Base-by-base conservation (phyloP, 2,329 filamentous ascomycete species). In the Diaporthe nobilis region DNA sequence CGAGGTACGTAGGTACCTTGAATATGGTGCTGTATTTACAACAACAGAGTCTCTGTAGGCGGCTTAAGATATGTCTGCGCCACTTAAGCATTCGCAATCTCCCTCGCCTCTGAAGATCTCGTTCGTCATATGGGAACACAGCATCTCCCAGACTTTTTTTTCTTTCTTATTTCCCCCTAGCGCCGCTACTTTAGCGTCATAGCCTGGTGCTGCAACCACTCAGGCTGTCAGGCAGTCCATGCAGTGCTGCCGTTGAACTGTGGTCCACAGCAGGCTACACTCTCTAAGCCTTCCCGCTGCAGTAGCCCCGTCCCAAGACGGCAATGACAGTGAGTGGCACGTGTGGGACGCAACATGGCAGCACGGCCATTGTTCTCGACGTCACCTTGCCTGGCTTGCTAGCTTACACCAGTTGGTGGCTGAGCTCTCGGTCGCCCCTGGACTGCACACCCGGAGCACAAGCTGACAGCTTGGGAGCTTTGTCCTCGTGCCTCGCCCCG, bases 61-160 rank as follows among this genome's bases (percentile, higher is more conserved):
- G 37, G 28, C 58, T 15, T 31, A 3, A 31, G 17, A 44, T 28
- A 28, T 70, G 22, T 39, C 65, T 55, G 49, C 65, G 65, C 65
- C 65, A 70, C 65, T 53, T 34, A 42, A 55, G 65, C 37, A 39
- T 55, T 55, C 49, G 65, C 65, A 70, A 70, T 70, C 47, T 70
- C 65, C 34, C 12, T 55, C 34, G 65, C 49, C 65, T 70, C 65
- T 55, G 65, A 55, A 55, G 31, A 68, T 68, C 63, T 51, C 63
- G 44, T 51, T 68, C 44, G 63, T 68, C 61, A 67, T 67, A 67
- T 28, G 61, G 61, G 2, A 34, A 65, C 61, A 49, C 28, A 44
- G 39, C 60, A 47, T 15, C 39, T 47, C 25, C n/a, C 39, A 42
- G n/a, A 25, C 9, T 25, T 61, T 44, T 47, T 22, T 12, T n/a